A percentile compares a stretch with the other conserved stretches of the same genome.
phyloP scores from a whole-genome alignment of 805 yeast genomes.

The Saccharomycopsis guyanensis region DNA sequence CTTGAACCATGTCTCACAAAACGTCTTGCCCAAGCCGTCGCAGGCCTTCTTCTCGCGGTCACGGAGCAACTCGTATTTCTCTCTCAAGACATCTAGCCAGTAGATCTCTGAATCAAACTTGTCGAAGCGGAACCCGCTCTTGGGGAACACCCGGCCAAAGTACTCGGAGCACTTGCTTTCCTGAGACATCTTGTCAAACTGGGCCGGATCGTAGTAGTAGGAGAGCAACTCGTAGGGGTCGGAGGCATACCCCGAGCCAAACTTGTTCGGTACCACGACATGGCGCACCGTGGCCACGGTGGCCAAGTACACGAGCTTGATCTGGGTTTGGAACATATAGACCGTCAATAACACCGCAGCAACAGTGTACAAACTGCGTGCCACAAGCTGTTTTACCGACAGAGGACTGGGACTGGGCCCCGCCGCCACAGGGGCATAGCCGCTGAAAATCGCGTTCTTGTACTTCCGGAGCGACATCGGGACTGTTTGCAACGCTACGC shows the following conservation, averaged over 20 bases:
- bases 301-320: conserved; percentile 4
- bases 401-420: not conserved
- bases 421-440: not conserved
- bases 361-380: not conserved
- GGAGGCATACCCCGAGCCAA: conserved; percentile 4
- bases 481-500: too few species aligned
- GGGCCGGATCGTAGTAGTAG: conserved; percentile 15
- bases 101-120: conserved; percentile 15
- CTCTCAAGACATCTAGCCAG: conserved; percentile 18
- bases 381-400: not conserved
- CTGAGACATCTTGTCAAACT: conserved; percentile 9
- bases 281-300: conserved; percentile 16
- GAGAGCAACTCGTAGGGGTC: conserved; percentile 17
- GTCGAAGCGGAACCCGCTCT: conserved; percentile 19
- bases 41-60: conserved; percentile 15
- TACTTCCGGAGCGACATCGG: conserved; percentile 10
- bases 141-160: conserved; percentile 16
- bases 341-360: not conserved
- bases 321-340: not conserved
- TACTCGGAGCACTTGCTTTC: conserved; percentile 18
- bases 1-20: conserved; percentile 19
- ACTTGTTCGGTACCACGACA: conserved; percentile 11
- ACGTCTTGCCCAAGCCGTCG: conserved; percentile 16
- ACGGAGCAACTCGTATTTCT: conserved; percentile 18
- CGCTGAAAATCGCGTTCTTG: not conserved